Evolutionary conservation across 352 stramenopile species (phyloP).

Genomic region (Phytophthora pini): DNA sequence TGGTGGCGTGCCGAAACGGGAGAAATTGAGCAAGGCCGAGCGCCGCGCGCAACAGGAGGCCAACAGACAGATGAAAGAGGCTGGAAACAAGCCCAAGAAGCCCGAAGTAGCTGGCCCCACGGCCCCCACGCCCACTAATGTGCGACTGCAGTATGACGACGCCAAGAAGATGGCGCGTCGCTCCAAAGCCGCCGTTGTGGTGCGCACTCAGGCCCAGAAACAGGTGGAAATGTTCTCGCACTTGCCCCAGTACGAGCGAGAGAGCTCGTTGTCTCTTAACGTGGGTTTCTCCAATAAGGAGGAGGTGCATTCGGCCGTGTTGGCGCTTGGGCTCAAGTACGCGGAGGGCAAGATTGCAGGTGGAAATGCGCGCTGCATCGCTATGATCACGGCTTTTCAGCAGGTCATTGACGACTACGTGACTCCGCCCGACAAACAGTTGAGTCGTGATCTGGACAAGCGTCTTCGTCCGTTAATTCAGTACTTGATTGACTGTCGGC

Average conservation of each 20-base stretch:
- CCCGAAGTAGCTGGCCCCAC: constrained; percentile 24
- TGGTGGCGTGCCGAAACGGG: constrained; percentile 53
- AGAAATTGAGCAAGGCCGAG: constrained; percentile 94
- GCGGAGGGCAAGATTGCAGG: constrained; percentile 90
- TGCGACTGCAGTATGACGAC: constrained; percentile 79
- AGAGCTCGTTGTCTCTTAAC: constrained; percentile 78
- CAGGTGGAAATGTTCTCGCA: constrained; percentile 87
- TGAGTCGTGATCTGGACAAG: constrained; percentile 89
- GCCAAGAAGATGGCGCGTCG: constrained; percentile 79
- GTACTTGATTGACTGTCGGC: constrained; percentile 95
- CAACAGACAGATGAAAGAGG: constrained; percentile 84
- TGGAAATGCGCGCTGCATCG: constrained; percentile 92
- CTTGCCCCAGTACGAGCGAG: constrained; percentile 84
- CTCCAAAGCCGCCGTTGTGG: constrained; percentile 72
- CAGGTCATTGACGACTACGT: constrained; percentile 92
- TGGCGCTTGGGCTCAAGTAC: constrained; percentile 93
- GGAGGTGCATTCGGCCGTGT: constrained; percentile 90
- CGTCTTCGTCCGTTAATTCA: constrained; percentile 94
- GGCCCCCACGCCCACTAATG: constrained; percentile 46
- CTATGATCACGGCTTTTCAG: constrained; percentile 94
- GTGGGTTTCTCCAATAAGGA: constrained; percentile 77
- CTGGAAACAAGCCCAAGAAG: constrained; percentile 51
- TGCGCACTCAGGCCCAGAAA: constrained; percentile 82
- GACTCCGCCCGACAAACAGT: constrained; percentile 74
- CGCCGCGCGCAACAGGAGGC: constrained; percentile 92